These are phyloP conservation scores for Solanum megistacrolobum DNA, from an alignment of 257 asterid species.

Conservation along the genomic window DNA sequence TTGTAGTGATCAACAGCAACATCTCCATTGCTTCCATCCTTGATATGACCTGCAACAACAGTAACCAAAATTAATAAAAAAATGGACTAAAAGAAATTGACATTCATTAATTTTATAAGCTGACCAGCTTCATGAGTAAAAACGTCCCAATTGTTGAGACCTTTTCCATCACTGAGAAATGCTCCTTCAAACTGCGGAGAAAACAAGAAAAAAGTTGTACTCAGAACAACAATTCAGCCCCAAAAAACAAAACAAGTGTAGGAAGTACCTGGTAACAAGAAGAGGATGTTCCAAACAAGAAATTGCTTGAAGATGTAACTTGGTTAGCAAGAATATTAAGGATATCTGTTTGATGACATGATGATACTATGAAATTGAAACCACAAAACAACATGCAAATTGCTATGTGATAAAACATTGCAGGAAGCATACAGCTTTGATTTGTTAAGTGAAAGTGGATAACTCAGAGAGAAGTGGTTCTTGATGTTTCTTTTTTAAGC, in stretches of 20 bases:
- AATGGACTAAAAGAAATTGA: no score
- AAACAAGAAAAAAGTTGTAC: not conserved
- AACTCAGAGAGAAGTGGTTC: not conserved
- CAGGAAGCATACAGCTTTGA: not conserved
- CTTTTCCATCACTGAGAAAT: no score
- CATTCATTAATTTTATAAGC: no score
- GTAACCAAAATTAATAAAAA: not conserved
- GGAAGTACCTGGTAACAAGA: slow-evolving; percentile 46
- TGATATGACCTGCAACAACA: slow-evolving; percentile 16
- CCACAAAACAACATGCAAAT: not conserved
- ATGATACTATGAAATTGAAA: not conserved
- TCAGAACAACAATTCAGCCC: not conserved
- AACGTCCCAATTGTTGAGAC: no score
- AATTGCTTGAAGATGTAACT: slow-evolving; percentile 17
- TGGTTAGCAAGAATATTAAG: slow-evolving; percentile 1
- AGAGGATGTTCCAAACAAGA: slow-evolving; percentile 55
- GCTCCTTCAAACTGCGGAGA: no score
- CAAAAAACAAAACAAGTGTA: not conserved
- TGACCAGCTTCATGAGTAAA: no score
- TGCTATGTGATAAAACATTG: not conserved
- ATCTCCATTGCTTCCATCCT: slow-evolving; percentile 46
- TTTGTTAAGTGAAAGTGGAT: not conserved
- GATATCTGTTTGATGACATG: not conserved
- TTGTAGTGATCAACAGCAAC: slow-evolving; percentile 43
- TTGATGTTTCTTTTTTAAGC: not conserved